phyloP scores from a whole-genome alignment of 495 filamentous ascomycete species.

The Penicillium subrubescens region DNA sequence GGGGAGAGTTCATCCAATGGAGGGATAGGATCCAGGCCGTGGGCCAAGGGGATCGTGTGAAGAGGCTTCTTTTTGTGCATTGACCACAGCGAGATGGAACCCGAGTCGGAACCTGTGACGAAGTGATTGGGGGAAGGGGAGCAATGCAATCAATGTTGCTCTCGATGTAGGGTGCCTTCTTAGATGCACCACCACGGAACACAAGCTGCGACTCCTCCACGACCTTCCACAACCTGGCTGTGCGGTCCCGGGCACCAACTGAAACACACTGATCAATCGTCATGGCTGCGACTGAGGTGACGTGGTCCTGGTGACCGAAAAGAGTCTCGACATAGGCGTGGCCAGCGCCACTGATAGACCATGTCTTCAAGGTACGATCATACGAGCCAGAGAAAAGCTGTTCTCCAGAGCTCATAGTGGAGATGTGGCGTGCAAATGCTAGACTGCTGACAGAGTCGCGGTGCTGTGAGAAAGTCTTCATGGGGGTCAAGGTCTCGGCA shows the following conservation, averaged over 20 bases:
- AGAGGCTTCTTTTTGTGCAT: constrained; percentile 93
- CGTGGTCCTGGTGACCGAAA: constrained; percentile 92
- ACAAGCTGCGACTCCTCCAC: constrained; percentile 93
- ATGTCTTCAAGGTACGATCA: constrained; percentile 88
- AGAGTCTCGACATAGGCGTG: constrained; percentile 90
- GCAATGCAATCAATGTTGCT: constrained; percentile 89
- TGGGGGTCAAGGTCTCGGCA: constrained; percentile 70
- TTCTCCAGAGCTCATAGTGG: constrained; percentile 58
- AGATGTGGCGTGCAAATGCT: constrained; percentile 80
- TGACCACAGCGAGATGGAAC: constrained; percentile 82
- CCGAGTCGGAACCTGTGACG: constrained; percentile 91
- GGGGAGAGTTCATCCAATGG: constrained; percentile 72
- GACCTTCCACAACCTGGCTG: constrained; percentile 95
- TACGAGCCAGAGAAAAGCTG: constrained; percentile 86
- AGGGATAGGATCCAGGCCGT: constrained; percentile 70
- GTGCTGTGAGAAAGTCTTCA: constrained; percentile 88
- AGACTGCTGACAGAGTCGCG: constrained; percentile 83
- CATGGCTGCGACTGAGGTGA: constrained; percentile 79
- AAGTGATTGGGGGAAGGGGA: constrained; percentile 89
- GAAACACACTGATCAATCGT: constrained; percentile 85
- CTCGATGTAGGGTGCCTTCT: constrained; percentile 61
- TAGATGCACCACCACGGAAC: constrained; percentile 77
- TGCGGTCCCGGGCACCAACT: constrained; percentile 87
- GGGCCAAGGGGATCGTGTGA: constrained; percentile 75
- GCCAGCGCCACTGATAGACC: constrained; percentile 63